Percentiles rank a stretch among this genome's conserved stretches.
These are phyloP conservation scores for Lagenidium giganteum DNA, from an alignment of 352 stramenopile genomes.

Conservation along the genomic window DNA sequence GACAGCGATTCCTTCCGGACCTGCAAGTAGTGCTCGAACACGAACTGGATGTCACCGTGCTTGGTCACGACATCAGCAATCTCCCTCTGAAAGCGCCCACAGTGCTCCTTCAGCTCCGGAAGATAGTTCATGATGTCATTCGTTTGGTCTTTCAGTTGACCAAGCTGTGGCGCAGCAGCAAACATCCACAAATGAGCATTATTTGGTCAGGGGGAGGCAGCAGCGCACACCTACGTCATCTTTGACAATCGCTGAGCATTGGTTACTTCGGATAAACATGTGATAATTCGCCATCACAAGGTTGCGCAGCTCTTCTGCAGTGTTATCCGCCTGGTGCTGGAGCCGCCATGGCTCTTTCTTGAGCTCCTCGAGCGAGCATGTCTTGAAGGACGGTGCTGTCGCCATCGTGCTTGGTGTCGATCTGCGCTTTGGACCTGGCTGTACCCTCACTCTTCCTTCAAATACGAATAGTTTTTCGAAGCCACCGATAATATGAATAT, in stretches of 20 bases:
- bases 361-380: slow-evolving; percentile 73
- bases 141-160: slow-evolving; percentile 68
- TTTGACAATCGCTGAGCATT: slow-evolving; percentile 79
- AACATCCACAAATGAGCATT: too few relatives aligned
- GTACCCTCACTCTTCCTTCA: slow-evolving; percentile 1
- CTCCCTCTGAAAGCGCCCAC: slow-evolving; percentile 42
- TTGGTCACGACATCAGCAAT: slow-evolving; percentile 52
- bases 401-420: slow-evolving; percentile 2
- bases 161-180: slow-evolving; percentile 25
- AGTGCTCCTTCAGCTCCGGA: slow-evolving; percentile 53
- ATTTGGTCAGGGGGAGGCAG: too few relatives aligned
- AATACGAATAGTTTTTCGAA: too few relatives aligned
- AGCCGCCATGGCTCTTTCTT: slow-evolving; percentile 83
- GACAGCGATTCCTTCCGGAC: slow-evolving; percentile 14
- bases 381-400: slow-evolving; percentile 27
- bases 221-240: slow-evolving; percentile 36
- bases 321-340: slow-evolving; percentile 76
- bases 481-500: too few relatives aligned
- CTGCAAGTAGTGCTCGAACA: slow-evolving; percentile 87
- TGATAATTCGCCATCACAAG: slow-evolving; percentile 89
- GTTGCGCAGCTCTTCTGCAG: slow-evolving; percentile 63
- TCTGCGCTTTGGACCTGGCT: not conserved
- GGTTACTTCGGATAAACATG: slow-evolving; percentile 89
- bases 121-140: slow-evolving; percentile 37
- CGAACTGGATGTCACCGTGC: slow-evolving; percentile 84